phyloP scores from a whole-genome alignment of 176 grass and related monocot genomes.

The sorghum (Sorghum bicolor) region DNA sequence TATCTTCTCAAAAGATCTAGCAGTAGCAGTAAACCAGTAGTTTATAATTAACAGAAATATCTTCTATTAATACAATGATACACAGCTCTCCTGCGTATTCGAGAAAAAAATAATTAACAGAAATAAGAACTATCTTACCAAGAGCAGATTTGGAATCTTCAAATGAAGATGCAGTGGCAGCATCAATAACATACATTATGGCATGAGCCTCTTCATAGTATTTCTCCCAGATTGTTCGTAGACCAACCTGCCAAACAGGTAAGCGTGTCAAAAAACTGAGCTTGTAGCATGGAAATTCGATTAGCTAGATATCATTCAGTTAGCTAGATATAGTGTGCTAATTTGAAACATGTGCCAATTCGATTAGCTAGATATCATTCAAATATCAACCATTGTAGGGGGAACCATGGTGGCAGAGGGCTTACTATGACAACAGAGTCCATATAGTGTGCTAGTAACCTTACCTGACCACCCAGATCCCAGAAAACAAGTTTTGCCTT shows the following conservation, averaged over 20 bases:
- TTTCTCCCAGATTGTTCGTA: conserved; percentile 98
- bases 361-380: not conserved
- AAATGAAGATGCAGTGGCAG: conserved; percentile 63
- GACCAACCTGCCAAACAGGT: conserved; percentile 47
- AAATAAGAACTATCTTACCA: conserved; percentile 35
- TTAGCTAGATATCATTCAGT: not conserved
- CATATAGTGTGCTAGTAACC: conserved; percentile 7
- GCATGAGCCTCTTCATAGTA: conserved; percentile 96
- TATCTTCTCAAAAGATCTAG: not conserved
- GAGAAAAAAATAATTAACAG: not conserved
- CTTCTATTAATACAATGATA: too few species aligned
- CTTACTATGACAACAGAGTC: not conserved
- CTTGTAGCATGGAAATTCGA: not conserved
- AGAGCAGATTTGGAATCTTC: conserved; percentile 79
- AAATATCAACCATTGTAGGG: not conserved
- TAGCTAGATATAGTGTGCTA: too few species aligned
- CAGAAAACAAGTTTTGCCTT: conserved; percentile 92
- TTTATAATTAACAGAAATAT: not conserved
- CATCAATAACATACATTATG: conserved; percentile 91
- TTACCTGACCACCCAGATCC: conserved; percentile 96
- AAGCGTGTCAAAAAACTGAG: conserved; percentile 14
- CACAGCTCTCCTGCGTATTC: too few species aligned
- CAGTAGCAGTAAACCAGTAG: not conserved
- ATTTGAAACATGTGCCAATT: not conserved
- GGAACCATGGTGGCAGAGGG: not conserved